Evolutionary conservation across 805 yeast genomes (phyloP), one percentile per base, ranked within the genome.

Genomic region (Ogataea trehaloabstinens): DNA sequence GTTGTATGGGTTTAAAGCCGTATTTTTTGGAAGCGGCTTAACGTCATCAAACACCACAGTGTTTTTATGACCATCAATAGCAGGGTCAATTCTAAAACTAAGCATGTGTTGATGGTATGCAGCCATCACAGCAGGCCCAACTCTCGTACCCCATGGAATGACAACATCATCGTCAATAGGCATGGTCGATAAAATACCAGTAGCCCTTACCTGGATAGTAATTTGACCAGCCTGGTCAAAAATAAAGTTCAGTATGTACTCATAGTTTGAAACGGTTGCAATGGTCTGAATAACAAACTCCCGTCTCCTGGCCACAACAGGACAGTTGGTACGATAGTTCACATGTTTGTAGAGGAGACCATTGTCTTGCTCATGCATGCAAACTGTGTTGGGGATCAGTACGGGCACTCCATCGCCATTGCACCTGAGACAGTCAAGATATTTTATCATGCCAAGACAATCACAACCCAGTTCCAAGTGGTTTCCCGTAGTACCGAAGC

Each of bases 101-200:
- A 85, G 69, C 57, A 85, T 71, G 66, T 85, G 95, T 67, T 85
- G 95, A 61, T 85, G 95, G 68, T 80, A 82, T 21, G 90, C 82
- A 37, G 95, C 95, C 74, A 83, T 73, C 40, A 80, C 89, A 55
- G 83, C 78, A 46, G 89, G 90, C 28, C 86, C 88, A 42, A 85
- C 83, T 47, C 74, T 72, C 19, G 89, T 85, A 53, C 90, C 90
- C 75, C 78, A 76, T 46, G 84, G 84, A 45, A 82, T 85, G 35
- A 67, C 72, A 43, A 73, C 73, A 55, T 74, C 80, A 49, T 76
- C 80, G 49, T 85, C 91, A 51, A 83, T 80, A 49, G 89, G 88
- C 83, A 81, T 83, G 41, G 95, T 85, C 25, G 93, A 84, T 49
- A 85, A 71, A 55, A 85, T 85, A 72, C 95, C 95, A 41, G 95